Evolutionary conservation across 495 filamentous ascomycete genomes (phyloP).

Genomic region (Penicillium macrosclerotiorum): DNA sequence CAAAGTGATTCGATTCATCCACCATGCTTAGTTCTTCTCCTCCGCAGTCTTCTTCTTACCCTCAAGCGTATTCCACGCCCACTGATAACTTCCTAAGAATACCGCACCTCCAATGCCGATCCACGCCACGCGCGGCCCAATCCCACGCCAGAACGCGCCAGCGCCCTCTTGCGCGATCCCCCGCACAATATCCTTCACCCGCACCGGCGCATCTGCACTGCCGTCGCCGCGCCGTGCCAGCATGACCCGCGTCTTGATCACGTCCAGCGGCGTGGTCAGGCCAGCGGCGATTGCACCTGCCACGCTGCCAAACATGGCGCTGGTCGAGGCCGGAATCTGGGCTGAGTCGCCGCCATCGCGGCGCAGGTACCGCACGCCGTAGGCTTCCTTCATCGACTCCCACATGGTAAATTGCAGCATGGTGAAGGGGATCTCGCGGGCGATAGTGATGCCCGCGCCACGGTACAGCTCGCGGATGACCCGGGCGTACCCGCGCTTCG

Average conservation of each 20-base stretch:
- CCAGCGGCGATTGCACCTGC: conserved; percentile 84
- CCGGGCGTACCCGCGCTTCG: conserved; percentile 43
- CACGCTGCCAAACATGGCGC: conserved; percentile 79
- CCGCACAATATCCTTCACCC: conserved; percentile 56
- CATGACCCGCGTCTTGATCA: conserved; percentile 97
- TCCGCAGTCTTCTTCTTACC: conserved; percentile 25
- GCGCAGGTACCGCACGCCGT: conserved; percentile 35
- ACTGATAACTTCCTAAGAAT: conserved; percentile 95
- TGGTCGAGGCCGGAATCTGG: conserved; percentile 68
- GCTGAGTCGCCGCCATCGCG: not conserved
- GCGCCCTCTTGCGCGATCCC: conserved; percentile 70
- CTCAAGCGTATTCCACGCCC: conserved; percentile 72
- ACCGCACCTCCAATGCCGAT: conserved; percentile 92
- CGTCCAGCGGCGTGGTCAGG: conserved; percentile 89
- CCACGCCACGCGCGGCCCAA: conserved; percentile 88
- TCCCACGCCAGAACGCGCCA: conserved; percentile 80
- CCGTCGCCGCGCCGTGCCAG: conserved; percentile 55
- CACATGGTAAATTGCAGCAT: conserved; percentile 96
- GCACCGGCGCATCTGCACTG: conserved; percentile 42
- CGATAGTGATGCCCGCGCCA: conserved; percentile 85
- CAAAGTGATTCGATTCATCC: not conserved
- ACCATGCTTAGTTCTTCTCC: not conserved
- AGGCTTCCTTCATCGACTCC: conserved; percentile 79
- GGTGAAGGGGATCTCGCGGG: conserved; percentile 96
- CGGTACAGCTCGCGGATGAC: conserved; percentile 85